Base-by-base conservation (phyloP, 179 eudicot genomes). In the Vitellaria paradoxa region DNA sequence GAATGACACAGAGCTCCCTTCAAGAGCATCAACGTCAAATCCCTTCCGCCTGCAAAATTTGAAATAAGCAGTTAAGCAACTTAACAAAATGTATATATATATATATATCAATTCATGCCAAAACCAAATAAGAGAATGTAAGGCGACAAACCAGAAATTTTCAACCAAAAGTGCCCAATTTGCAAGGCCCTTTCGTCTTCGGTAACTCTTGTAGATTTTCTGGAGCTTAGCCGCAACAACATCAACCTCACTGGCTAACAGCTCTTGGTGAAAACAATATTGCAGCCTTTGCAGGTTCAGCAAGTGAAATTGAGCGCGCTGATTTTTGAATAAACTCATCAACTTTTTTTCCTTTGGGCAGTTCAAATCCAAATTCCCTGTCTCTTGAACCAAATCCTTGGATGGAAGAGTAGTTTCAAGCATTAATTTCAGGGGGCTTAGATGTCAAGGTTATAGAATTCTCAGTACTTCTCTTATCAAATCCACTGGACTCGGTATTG, bases 21-120 rank as follows among this genome's bases (percentile, higher is more conserved):
- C 88, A 0, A 94, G 89, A 42, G 93, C 92, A 65, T 93, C 93
- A 78, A 88, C 93, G 64, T 94, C 98, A 76, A 94, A 86, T 21
- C 94, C 92, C 74, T 94, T 93, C 98, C 98, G 93, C 97, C 99
- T 93, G 70, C 61, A 85, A 23, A 66, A 21, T 57, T 64, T 52
- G 4, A 49, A 14, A 61, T 23, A 62, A 68, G 10, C 2, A 53
- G 69, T 8, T 57, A 75, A 23, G 23, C 30, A 0, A 21, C 70
- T 52, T 37, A 30, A 30, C 2, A 30, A 30, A 2, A 30, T 30
- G 2, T 30, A 23, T 20, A 55, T n/a, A n/a, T n/a, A n/a, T n/a
- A 30, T 30, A 14, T 3, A 72, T 30, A 12, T 8, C 11, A 23
- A 24, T 5, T 50, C 15, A 21, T 23, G 24, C 26, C 40, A 74